These are phyloP conservation scores for Rosellinia necatrix DNA, from an alignment of 2,329 filamentous ascomycete species.

Conservation along the genomic window DNA sequence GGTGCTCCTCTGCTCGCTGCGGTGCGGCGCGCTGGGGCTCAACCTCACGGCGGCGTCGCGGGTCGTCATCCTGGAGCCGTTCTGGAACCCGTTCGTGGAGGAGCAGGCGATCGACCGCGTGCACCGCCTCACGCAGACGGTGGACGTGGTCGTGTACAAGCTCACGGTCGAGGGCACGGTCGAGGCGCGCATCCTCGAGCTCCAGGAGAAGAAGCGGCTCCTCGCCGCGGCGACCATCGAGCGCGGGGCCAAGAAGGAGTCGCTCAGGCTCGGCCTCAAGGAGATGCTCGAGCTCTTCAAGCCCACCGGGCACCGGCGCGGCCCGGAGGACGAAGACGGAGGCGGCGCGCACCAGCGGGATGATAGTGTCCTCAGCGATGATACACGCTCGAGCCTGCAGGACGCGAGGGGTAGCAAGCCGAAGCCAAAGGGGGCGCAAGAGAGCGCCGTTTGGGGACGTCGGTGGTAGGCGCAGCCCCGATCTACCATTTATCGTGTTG, in stretches of 20 bases:
- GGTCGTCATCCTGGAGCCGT: conserved; percentile 94
- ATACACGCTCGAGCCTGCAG: neutral
- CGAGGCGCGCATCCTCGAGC: conserved; percentile 90
- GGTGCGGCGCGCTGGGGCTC: conserved; percentile 89
- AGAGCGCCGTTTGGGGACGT: conserved; percentile 26
- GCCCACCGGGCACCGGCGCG: conserved; percentile 56
- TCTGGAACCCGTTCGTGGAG: conserved; percentile 99
- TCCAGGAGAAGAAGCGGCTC: conserved; percentile 91
- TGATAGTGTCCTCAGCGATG: neutral
- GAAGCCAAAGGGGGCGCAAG: conserved; percentile 14
- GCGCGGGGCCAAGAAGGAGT: conserved; percentile 70
- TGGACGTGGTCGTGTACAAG: conserved; percentile 94
- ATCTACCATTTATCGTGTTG: neutral
- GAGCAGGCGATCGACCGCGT: conserved; percentile 99
- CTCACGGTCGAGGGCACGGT: conserved; percentile 86
- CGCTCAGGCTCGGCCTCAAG: conserved; percentile 85
- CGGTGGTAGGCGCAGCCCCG: conserved; percentile 23
- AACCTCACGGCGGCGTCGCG: conserved; percentile 93
- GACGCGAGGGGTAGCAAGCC: neutral
- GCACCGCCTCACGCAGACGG: conserved; percentile 94
- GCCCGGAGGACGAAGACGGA: conserved; percentile 22
- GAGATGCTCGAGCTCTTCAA: conserved; percentile 93
- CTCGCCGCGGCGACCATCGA: conserved; percentile 93
- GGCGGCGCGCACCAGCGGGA: neutral
- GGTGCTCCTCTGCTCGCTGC: conserved; percentile 88